These are phyloP conservation scores for Solanum chacoense DNA, from an alignment of 305 asterid species.

Conservation along the genomic window DNA sequence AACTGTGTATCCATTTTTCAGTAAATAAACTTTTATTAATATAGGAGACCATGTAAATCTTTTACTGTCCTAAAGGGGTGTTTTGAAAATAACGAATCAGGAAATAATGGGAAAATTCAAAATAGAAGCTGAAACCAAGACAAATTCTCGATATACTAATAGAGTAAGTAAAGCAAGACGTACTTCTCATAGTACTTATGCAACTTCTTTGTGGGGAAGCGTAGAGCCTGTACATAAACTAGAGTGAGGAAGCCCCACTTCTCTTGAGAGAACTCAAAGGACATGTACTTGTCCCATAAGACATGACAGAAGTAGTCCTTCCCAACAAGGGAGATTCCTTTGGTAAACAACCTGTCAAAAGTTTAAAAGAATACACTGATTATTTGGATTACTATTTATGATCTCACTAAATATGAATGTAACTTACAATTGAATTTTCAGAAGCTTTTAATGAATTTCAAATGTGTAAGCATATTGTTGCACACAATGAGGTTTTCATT, in stretches of 20 bases:
- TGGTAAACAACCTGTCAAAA: constrained; percentile 55
- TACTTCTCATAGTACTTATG: constrained; percentile 68
- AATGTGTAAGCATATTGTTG: background rate
- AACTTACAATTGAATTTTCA: background rate
- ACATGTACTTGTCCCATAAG: constrained; percentile 80
- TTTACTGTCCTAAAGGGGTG: background rate
- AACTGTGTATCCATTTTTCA: background rate
- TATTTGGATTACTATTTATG: background rate
- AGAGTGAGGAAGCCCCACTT: constrained; percentile 74
- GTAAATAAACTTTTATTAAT: background rate
- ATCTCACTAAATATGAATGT: background rate
- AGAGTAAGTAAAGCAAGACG: constrained; percentile 18
- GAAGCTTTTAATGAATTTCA: background rate
- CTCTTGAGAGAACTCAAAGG: constrained; percentile 56
- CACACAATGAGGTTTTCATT: background rate
- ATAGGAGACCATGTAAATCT: background rate
- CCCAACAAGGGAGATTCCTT: constrained; percentile 66
- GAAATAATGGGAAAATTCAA: background rate
- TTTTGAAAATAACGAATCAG: background rate
- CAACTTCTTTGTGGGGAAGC: constrained; percentile 73
- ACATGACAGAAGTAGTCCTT: constrained; percentile 70
- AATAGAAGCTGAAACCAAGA: background rate
- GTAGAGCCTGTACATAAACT: constrained; percentile 64
- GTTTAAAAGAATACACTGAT: background rate
- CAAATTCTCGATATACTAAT: background rate